Evolutionary conservation across 768 basidiomycete genomes (phyloP).

Genomic region (Boletellus sp.): DNA sequence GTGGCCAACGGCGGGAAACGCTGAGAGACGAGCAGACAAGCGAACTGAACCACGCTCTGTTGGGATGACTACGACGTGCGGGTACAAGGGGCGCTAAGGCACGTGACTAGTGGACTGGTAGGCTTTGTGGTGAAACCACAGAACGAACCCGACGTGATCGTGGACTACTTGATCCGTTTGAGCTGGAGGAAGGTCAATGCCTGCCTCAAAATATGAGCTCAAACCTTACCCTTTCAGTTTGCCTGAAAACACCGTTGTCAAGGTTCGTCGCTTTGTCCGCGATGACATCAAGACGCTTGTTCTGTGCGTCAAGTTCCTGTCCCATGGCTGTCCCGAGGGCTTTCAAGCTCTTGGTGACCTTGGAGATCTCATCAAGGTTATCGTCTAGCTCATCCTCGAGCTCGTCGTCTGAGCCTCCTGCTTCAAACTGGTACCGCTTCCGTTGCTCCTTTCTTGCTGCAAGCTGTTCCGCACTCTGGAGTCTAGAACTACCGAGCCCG

Average conservation of each 20-base stretch:
- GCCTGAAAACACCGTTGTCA: slow-evolving; percentile 72
- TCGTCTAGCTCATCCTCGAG: slow-evolving; percentile 91
- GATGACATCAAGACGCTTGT: slow-evolving; percentile 70
- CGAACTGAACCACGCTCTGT: no score
- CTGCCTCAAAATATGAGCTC: slow-evolving; percentile 22
- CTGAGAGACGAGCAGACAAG: no score
- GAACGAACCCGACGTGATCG: background rate
- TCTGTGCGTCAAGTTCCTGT: slow-evolving; percentile 86
- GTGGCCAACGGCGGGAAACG: no score
- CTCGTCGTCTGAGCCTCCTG: slow-evolving; percentile 87
- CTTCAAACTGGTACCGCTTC: slow-evolving; percentile 88
- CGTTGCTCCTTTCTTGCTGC: slow-evolving; percentile 62
- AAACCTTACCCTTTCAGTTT: slow-evolving; percentile 70
- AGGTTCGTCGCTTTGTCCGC: slow-evolving; percentile 72
- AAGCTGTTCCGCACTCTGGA: slow-evolving; percentile 49
- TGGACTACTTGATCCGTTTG: slow-evolving; percentile 54
- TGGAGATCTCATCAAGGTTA: slow-evolving; percentile 84
- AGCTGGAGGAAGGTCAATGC: slow-evolving; percentile 38
- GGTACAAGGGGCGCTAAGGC: no score
- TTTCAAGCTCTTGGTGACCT: slow-evolving; percentile 73
- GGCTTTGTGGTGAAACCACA: no score
- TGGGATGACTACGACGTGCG: no score
- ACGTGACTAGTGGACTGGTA: no score
- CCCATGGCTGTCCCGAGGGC: slow-evolving; percentile 79
- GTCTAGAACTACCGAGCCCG: slow-evolving; percentile 38